Conservation (phyloP, 495 filamentous ascomycete genomes). For the Daldinia childiae region DNA sequence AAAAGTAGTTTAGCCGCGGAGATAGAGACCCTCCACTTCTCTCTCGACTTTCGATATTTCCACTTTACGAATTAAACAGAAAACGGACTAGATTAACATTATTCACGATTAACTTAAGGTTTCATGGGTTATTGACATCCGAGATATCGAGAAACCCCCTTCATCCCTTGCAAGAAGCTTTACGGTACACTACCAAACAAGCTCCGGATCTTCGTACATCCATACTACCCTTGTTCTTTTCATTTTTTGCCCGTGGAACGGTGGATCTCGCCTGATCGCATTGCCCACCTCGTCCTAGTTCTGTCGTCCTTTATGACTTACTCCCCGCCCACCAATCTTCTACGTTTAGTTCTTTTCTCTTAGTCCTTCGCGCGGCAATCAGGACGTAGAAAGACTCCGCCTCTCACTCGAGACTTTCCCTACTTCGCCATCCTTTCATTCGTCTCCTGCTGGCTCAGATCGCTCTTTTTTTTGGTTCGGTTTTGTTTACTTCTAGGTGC, state of each 20-base stretch:
- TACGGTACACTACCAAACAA: slow-evolving; percentile 28
- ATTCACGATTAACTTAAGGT: slow-evolving; percentile 47
- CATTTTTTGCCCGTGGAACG: slow-evolving; percentile 20
- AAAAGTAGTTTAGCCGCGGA: slow-evolving; percentile 14
- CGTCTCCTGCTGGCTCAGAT: slow-evolving; percentile 68
- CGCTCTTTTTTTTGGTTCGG: slow-evolving; percentile 59
- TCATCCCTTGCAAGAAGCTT: slow-evolving; percentile 22
- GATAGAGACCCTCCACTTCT: slow-evolving; percentile 17
- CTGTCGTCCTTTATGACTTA: slow-evolving; percentile 56
- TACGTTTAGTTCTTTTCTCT: slow-evolving; percentile 39
- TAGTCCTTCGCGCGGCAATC: slow-evolving; percentile 46
- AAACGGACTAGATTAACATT: slow-evolving; percentile 38
- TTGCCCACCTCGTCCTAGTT: slow-evolving; percentile 31
- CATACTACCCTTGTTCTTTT: slow-evolving; percentile 34
- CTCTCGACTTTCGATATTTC: slow-evolving; percentile 25
- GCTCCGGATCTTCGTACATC: slow-evolving; percentile 45
- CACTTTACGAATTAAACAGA: slow-evolving; percentile 23
- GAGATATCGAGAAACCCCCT: slow-evolving; percentile 41
- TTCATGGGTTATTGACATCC: slow-evolving; percentile 51
- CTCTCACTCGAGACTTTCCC: slow-evolving; percentile 47
- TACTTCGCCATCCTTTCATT: slow-evolving; percentile 56
- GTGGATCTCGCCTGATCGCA: slow-evolving; percentile 41
- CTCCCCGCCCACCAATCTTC: slow-evolving; percentile 49
- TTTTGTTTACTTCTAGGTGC: slow-evolving; percentile 47
- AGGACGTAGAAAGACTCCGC: slow-evolving; percentile 49